Evolutionary conservation across 352 stramenopile species (phyloP), one percentile per base, ranked within the genome.

Genomic region (Elongisporangium undulatum): DNA sequence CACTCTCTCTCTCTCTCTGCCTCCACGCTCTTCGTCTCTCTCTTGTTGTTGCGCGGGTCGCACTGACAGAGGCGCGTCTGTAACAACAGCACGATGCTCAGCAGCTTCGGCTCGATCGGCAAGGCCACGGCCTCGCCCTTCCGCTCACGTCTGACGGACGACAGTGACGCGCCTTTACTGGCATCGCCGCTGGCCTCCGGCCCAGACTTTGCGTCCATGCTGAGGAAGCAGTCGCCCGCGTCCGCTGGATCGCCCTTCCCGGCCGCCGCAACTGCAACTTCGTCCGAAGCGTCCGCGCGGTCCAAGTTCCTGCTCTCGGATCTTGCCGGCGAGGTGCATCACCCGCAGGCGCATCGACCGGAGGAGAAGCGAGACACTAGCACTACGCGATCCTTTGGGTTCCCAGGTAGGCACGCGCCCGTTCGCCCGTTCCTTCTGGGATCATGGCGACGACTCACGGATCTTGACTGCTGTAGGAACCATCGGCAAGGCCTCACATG

Each of bases 281-380:
- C 59, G n/a, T 24, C 26, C 23, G 26, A 24, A 16, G 63, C 72
- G 16, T 53, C 66, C 3, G 58, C 55, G 29, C 55, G 62, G 5
- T 68, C 51, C 38, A 86, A 68, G 53, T 86, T 70, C 49, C 61
- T 77, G 10, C 58, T 87, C 38, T 85, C 77, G 26, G 76, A 90
- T 67, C 72, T 90, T 0, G 75, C 78, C 10, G 82, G 78, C 2
- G 72, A 86, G 50, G 76, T 85, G 22, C 72, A 89, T 39, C 60
- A 79, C 22, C 74, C 75, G 16, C 59, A 49, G 26, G 29, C 17
- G 16, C 59, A 49, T n/a, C 49, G 34, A 7, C 21, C 45, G 19
- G 61, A 21, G 8, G 55, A 53, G 20, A 19, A 62, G 6, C 53
- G 55, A 8, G 23, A 45, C 1, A 53, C 56, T 9, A 58, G 50